Evolutionary conservation across 257 asterid genomes (phyloP).

Genomic region (Jaltomata sinuosa): DNA sequence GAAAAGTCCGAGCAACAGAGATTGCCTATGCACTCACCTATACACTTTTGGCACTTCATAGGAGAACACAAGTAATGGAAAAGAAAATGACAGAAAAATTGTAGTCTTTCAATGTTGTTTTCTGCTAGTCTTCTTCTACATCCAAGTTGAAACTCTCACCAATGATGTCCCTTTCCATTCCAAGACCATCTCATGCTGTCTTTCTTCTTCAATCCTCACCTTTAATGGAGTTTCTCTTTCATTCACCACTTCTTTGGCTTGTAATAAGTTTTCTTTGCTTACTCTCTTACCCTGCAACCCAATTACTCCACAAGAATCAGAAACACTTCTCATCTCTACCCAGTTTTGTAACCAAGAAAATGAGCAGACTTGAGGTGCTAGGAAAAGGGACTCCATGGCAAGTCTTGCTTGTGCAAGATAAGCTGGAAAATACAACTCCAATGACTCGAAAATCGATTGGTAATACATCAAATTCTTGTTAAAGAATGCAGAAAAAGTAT

Average conservation of each 20-base stretch:
- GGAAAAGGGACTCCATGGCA: slow-evolving; percentile 47
- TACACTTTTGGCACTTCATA: neutral
- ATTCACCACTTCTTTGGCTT: slow-evolving; percentile 47
- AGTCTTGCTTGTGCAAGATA: slow-evolving; percentile 59
- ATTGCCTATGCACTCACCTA: neutral
- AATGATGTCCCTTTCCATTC: slow-evolving; percentile 51
- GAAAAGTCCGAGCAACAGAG: no score
- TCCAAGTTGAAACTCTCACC: slow-evolving; percentile 65
- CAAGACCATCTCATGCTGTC: slow-evolving; percentile 45
- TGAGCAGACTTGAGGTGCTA: slow-evolving; percentile 44
- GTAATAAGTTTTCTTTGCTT: slow-evolving; percentile 37
- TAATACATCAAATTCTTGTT: slow-evolving; percentile 30
- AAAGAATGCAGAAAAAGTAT: slow-evolving; percentile 29
- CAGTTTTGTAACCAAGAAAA: slow-evolving; percentile 36
- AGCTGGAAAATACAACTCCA: slow-evolving; percentile 54
- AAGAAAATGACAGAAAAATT: neutral
- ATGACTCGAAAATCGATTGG: slow-evolving; percentile 44
- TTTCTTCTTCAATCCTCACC: slow-evolving; percentile 20
- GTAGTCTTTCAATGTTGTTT: neutral
- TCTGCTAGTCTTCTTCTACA: slow-evolving; percentile 17
- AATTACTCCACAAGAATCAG: neutral
- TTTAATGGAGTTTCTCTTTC: slow-evolving; percentile 28
- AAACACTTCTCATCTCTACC: slow-evolving; percentile 13
- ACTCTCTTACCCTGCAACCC: slow-evolving; percentile 23
- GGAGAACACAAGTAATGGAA: neutral